These are phyloP conservation scores for Epichloe elymi DNA, from an alignment of 2,329 filamentous ascomycete genomes.

Conservation along the genomic window DNA sequence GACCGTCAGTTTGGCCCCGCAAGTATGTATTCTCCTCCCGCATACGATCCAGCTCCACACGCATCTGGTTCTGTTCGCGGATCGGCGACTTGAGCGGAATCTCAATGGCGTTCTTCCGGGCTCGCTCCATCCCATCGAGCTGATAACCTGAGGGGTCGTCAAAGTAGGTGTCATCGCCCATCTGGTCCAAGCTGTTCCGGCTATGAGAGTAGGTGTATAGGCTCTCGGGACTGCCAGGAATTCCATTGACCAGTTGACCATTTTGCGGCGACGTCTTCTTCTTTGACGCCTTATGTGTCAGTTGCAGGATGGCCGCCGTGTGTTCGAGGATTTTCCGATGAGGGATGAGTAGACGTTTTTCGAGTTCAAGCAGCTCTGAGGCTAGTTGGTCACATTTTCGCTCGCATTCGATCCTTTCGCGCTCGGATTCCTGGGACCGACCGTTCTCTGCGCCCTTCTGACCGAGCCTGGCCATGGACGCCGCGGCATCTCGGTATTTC, in stretches of 20 bases:
- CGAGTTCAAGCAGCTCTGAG: constrained; percentile 64
- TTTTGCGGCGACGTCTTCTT: constrained; percentile 33
- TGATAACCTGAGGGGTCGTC: constrained; percentile 66
- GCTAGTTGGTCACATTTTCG: constrained; percentile 78
- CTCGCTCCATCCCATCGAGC: constrained; percentile 47
- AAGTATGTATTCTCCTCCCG: constrained; percentile 32
- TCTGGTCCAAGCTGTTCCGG: constrained; percentile 42
- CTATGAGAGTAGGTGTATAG: constrained; percentile 56
- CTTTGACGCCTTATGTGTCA: constrained; percentile 71
- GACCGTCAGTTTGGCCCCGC: constrained; percentile 17
- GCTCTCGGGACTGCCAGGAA: constrained; percentile 66
- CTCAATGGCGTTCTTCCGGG: constrained; percentile 34
- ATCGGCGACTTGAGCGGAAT: constrained; percentile 46
- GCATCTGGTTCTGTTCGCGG: constrained; percentile 39
- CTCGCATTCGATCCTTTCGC: constrained; percentile 60
- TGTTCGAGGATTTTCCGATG: constrained; percentile 73
- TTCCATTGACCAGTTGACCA: constrained; percentile 35
- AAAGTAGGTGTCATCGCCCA: constrained; percentile 49
- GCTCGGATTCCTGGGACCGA: constrained; percentile 48
- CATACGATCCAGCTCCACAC: constrained; percentile 32
- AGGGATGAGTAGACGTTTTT: constrained; percentile 62
- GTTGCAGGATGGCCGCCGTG: constrained; percentile 81
- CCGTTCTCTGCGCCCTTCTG: constrained; percentile 30
- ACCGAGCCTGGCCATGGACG: constrained; percentile 66
- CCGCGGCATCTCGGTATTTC: constrained; percentile 87